Percentiles rank a stretch among this genome's conserved stretches.
phyloP scores from a whole-genome alignment of 257 asterid genomes.

The Eucommia ulmoides region DNA sequence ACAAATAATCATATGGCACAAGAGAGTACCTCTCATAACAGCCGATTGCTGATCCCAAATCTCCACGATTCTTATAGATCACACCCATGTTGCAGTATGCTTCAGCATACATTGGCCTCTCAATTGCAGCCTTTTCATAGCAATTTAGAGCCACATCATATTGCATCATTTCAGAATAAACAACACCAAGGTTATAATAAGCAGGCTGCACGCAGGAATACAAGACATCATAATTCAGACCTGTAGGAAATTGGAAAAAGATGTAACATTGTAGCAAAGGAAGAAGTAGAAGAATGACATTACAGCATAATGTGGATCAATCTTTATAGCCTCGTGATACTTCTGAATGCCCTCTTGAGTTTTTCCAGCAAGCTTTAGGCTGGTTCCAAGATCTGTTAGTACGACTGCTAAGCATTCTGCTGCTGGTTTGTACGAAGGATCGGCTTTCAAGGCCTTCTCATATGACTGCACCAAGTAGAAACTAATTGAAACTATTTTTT shows the following conservation, averaged over 20 bases:
- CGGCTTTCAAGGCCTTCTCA: slow-evolving; percentile 80
- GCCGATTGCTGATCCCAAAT: slow-evolving; percentile 90
- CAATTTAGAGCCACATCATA: slow-evolving; percentile 87
- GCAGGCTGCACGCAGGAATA: slow-evolving; percentile 71
- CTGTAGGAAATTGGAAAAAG: slow-evolving; percentile 8
- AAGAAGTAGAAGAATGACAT: slow-evolving; percentile 19
- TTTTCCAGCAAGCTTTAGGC: slow-evolving; percentile 96
- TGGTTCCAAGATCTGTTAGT: slow-evolving; percentile 93
- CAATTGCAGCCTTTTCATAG: slow-evolving; percentile 91
- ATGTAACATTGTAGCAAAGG: slow-evolving; percentile 4
- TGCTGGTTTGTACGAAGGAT: slow-evolving; percentile 76
- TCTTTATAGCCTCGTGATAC: slow-evolving; percentile 87
- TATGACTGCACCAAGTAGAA: slow-evolving; percentile 96
- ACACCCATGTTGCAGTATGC: slow-evolving; percentile 99
- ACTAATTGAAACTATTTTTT: too few relatives aligned
- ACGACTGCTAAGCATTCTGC: slow-evolving; percentile 94
- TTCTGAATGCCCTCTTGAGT: slow-evolving; percentile 93
- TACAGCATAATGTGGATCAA: slow-evolving; percentile 91
- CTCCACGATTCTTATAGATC: slow-evolving; percentile 90
- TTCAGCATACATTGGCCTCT: slow-evolving; percentile 98
- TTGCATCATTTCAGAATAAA: slow-evolving; percentile 99
- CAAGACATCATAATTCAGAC: slow-evolving; percentile 17
- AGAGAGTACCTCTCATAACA: slow-evolving; percentile 77
- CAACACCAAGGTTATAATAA: slow-evolving; percentile 95
- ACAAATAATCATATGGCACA: slow-evolving; percentile 2